Percentiles rank a stretch among this genome's conserved stretches.
These are phyloP conservation scores for Hanseniaspora mollemarum DNA, from an alignment of 805 yeast genomes.

Conservation along the genomic window DNA sequence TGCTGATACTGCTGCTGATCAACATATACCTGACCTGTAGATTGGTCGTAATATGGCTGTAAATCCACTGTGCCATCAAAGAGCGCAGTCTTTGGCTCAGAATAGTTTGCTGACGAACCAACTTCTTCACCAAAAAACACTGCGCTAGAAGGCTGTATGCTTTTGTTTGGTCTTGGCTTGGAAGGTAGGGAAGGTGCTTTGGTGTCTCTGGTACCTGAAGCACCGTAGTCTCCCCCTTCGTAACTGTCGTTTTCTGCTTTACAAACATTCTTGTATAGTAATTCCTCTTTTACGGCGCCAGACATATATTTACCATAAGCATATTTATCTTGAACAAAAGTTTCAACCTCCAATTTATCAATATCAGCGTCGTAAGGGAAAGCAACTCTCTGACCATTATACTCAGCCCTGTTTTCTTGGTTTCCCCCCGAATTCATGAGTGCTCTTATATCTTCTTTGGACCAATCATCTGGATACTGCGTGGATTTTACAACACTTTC, in stretches of 20 bases:
- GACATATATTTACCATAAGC: slow-evolving; percentile 44
- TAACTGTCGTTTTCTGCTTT: not conserved
- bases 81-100: slow-evolving; percentile 23
- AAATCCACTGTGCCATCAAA: slow-evolving; percentile 35
- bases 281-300: slow-evolving; percentile 25
- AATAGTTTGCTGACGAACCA: slow-evolving; percentile 9
- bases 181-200: slow-evolving; percentile 32
- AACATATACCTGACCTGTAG: slow-evolving; percentile 56
- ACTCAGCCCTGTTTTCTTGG: slow-evolving; percentile 42
- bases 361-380: slow-evolving; percentile 71
- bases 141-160: slow-evolving; percentile 28
- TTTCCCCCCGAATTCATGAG: slow-evolving; percentile 44
- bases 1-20: slow-evolving; percentile 33
- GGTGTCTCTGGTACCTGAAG: no score
- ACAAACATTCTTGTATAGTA: slow-evolving; percentile 22
- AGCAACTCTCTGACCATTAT: slow-evolving; percentile 60
- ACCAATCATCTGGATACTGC: slow-evolving; percentile 57
- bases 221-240: slow-evolving; percentile 14
- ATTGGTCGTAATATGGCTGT: slow-evolving; percentile 62
- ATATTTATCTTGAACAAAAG: slow-evolving; percentile 57
- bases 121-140: slow-evolving; percentile 27
- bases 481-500: slow-evolving; percentile 52
- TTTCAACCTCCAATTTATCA: slow-evolving; percentile 42
- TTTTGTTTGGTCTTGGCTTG: slow-evolving; percentile 29
- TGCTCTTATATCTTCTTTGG: slow-evolving; percentile 40